Evolutionary conservation across 1,284 basidiomycete genomes (phyloP), one percentile per base, ranked within the genome.

Genomic region (Pascua guehoae): DNA sequence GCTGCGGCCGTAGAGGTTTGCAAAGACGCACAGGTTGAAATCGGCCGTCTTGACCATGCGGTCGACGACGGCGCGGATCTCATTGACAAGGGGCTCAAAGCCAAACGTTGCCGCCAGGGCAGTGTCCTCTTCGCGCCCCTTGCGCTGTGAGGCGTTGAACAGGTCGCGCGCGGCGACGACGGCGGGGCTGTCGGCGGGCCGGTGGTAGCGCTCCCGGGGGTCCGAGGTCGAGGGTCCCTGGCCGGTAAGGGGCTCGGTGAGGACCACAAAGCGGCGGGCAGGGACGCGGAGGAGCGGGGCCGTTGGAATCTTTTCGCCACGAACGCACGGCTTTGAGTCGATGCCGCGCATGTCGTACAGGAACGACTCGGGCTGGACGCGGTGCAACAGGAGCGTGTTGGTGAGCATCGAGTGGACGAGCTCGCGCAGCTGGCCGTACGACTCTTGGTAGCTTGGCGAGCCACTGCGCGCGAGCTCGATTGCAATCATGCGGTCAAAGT

Each of bases 61-160:
- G 58, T 80, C 77, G 0, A 79, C 80, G 1, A 82, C 73, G 0
- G 80, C 78, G 0, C 79, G 58, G 8, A 83, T 75, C n/a, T 62
- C 61, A 44, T 51, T 38, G 14, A 62, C 36, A 18, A 62, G 54
- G 11, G 54, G 41, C 8, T 58, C 61, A 36, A 62, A 58, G 17
- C 57, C 61, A 9, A 56, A 54, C 40, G 51, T 37, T 10, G 41
- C 49, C 0, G 61, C 61, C n/a, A 62, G 54, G 8, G 53, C 47
- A 15, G 49, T 39, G 47, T 62, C 61, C n/a, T 37, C 15, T 3
- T 36, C 42, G 17, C 46, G 57, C 15, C 47, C 12, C n/a, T 41
- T 36, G 11, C 49, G 43, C 7, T 51, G 12, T 0, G 57, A 53
- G 16, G 5, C 16, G 24, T 16, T 15, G 41, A 62, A 62, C 14